phyloP scores from a whole-genome alignment of 1,139 yeast genomes.

The Blastobotrys malaysiensis region DNA sequence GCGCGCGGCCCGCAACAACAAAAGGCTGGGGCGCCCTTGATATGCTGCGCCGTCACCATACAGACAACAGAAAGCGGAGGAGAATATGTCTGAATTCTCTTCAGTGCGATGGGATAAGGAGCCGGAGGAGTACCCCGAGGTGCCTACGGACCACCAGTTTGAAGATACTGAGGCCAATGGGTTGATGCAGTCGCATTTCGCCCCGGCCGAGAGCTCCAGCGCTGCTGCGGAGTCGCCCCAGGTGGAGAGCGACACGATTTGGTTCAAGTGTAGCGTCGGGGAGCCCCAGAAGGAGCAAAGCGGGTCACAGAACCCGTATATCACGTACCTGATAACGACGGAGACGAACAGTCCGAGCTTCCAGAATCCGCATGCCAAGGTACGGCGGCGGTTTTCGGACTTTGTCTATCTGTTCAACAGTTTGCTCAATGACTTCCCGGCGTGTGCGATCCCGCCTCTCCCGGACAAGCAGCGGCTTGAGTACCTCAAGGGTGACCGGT shows the following conservation, averaged over 20 bases:
- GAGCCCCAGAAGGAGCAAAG: constrained; percentile 79
- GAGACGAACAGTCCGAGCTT: constrained; percentile 44
- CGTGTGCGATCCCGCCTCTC: constrained; percentile 83
- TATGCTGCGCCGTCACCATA: not conserved
- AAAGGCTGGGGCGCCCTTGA: not conserved
- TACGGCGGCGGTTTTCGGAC: constrained; percentile 77
- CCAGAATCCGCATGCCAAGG: constrained; percentile 43
- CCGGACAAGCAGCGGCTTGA: constrained; percentile 91
- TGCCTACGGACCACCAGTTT: not conserved
- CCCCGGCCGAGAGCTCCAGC: not conserved
- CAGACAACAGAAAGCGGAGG: not conserved
- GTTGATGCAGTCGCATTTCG: not conserved
- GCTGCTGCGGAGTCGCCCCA: not conserved
- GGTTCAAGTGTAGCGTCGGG: constrained; percentile 41
- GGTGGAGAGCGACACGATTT: constrained; percentile 10
- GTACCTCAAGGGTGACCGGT: constrained; percentile 91
- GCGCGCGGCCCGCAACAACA: not conserved
- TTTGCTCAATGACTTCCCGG: constrained; percentile 71
- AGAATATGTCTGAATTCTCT: constrained; percentile 7
- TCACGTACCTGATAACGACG: constrained; percentile 73
- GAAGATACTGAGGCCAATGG: not conserved
- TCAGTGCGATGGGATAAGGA: constrained; percentile 13
- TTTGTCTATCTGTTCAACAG: constrained; percentile 74
- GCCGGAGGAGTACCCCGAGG: not conserved
- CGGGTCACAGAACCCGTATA: constrained; percentile 67